Conservation (phyloP, 192 early-diverging fungal genomes). For the Linnemannia elongata region DNA sequence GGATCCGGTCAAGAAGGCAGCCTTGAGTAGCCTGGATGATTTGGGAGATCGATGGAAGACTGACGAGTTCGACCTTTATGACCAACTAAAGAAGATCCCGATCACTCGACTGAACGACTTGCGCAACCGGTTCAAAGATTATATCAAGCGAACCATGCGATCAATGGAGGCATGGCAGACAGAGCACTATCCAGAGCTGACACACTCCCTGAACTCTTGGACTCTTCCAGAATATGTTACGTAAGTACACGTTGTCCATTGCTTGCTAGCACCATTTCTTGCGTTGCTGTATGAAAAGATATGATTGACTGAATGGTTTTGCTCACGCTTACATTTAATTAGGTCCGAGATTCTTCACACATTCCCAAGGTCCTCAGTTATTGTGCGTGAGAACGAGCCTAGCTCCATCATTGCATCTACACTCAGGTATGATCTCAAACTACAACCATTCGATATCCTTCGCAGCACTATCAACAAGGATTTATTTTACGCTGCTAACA, state of each 20-base stretch:
- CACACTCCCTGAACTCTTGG: constrained; percentile 49
- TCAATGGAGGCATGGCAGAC: constrained; percentile 67
- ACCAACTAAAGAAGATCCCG: constrained; percentile 51
- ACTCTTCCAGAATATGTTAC: constrained; percentile 66
- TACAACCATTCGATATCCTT: neutral
- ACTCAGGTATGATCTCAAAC: constrained; percentile 61
- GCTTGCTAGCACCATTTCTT: neutral
- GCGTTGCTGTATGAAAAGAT: neutral
- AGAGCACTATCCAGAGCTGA: constrained; percentile 30
- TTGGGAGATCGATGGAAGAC: constrained; percentile 51
- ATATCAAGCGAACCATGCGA: constrained; percentile 52
- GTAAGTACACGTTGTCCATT: constrained; percentile 29
- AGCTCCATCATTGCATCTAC: constrained; percentile 94
- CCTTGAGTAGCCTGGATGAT: constrained; percentile 39
- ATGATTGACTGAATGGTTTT: neutral
- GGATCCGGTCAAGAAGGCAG: constrained; percentile 18
- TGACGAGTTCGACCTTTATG: constrained; percentile 63
- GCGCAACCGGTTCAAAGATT: constrained; percentile 57
- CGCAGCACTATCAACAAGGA: neutral
- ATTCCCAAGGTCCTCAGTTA: constrained; percentile 84
- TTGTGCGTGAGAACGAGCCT: constrained; percentile 90
- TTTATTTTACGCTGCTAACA: neutral
- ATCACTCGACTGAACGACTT: constrained; percentile 66
- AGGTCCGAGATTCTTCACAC: constrained; percentile 67
- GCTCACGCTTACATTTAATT: neutral